These are phyloP conservation scores for Coprinopsis marcescibilis DNA, from an alignment of 768 basidiomycete genomes.

Conservation along the genomic window DNA sequence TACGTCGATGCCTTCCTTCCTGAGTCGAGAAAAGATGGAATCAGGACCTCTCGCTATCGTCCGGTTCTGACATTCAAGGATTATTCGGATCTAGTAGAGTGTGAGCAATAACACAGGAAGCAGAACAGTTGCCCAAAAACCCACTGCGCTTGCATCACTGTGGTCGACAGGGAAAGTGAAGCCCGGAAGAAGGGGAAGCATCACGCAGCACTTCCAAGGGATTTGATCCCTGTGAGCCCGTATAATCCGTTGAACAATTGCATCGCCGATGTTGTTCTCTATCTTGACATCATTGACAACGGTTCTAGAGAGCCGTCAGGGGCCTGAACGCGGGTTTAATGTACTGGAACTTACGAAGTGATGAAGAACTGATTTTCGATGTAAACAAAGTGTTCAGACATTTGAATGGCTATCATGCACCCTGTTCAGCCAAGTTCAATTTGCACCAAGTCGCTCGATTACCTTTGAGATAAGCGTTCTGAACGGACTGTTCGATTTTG, in stretches of 20 bases:
- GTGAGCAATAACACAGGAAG: not conserved
- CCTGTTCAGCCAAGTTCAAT: not conserved
- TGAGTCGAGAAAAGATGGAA: conserved; percentile 83
- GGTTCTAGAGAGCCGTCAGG: conserved; percentile 45
- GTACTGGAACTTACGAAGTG: conserved; percentile 55
- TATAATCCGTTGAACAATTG: conserved; percentile 85
- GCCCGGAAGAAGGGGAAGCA: conserved; percentile 89
- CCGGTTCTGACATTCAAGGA: conserved; percentile 91
- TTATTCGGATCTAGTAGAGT: conserved; percentile 71
- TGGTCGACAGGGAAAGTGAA: conserved; percentile 93
- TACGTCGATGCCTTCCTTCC: conserved; percentile 86
- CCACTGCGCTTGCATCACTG: conserved; percentile 83
- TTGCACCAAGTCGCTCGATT: conserved; percentile 4
- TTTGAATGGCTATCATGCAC: conserved; percentile 65
- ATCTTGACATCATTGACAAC: conserved; percentile 77
- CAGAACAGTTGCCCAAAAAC: conserved; percentile 21
- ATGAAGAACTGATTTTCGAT: conserved; percentile 96
- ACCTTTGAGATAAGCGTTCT: conserved; percentile 93
- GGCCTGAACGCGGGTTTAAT: conserved; percentile 2
- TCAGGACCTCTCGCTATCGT: conserved; percentile 84
- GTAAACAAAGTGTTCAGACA: conserved; percentile 96
- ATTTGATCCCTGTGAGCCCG: conserved; percentile 76
- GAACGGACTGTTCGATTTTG: conserved; percentile 85
- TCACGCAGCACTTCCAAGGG: conserved; percentile 87
- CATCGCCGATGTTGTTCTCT: conserved; percentile 94